These are phyloP conservation scores for Alternaria hordeiaustralica DNA, from an alignment of 2,329 filamentous ascomycete species.

Conservation along the genomic window DNA sequence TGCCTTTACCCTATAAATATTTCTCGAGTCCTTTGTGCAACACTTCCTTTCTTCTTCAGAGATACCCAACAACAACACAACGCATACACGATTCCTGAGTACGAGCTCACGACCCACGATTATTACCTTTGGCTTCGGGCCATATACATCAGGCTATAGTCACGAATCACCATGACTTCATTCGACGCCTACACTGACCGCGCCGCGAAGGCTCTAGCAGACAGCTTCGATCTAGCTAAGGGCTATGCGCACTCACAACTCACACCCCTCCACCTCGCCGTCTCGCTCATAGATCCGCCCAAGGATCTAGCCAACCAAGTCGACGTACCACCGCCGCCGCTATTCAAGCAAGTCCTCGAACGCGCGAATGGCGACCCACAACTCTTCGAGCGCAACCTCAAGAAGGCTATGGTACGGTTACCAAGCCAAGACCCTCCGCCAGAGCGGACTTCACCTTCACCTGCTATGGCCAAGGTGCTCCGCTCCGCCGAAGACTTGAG, in stretches of 20 bases:
- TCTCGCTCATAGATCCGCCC: conserved; percentile 77
- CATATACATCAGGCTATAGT: conserved; percentile 28
- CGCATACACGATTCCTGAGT: conserved; percentile 16
- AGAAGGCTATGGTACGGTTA: conserved; percentile 87
- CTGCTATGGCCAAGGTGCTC: conserved; percentile 80
- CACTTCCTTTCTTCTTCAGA: conserved; percentile 8
- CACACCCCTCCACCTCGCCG: conserved; percentile 86
- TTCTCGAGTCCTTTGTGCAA: conserved; percentile 11
- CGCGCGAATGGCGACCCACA: conserved; percentile 92
- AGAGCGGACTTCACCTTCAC: conserved; percentile 82
- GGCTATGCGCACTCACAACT: conserved; percentile 93
- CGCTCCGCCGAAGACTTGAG: conserved; percentile 86
- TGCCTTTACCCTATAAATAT: conserved; percentile 32
- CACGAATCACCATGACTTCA: conserved; percentile 65
- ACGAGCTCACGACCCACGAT: conserved; percentile 17
- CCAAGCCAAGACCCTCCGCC: conserved; percentile 95
- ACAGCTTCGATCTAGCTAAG: conserved; percentile 85
- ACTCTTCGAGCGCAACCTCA: conserved; percentile 83
- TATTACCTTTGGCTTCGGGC: conserved; percentile 22
- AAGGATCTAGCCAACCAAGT: conserved; percentile 74
- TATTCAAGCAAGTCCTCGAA: conserved; percentile 95
- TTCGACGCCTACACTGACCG: conserved; percentile 93
- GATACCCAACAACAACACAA: conserved; percentile 20
- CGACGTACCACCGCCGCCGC: conserved; percentile 68
- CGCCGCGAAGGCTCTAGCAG: conserved; percentile 86